Evolutionary conservation across 305 asterid genomes (phyloP), one percentile per base, ranked within the genome.

Genomic region (Plantago lanceolata): DNA sequence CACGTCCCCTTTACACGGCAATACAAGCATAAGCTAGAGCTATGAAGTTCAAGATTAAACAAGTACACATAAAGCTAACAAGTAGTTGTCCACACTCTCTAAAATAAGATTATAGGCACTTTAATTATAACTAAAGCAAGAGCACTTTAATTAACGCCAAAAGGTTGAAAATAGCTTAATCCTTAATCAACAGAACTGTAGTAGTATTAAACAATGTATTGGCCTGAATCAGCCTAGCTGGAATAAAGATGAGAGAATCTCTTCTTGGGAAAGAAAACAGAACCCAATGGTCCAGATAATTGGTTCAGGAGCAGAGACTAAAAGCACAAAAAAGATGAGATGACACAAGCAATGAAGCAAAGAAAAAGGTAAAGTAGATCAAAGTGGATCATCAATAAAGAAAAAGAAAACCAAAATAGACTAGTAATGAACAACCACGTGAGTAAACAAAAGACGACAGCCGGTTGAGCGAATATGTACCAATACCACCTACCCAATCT

Each of bases 251-350:
- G 59, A 33, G 16, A 37, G 33, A 54, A 62, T 56, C 18, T 66
- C 63, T 68, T 64, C 63, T 8, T 19, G 45, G 31, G 58, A 66
- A 69, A 68, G 72, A 58, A 68, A 29, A 31, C 19, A 26, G 74
- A 76, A 74, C 74, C 78, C 72, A 70, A 71, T 68, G 47, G 67
- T 70, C 75, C 75, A 74, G 45, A 64, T 70, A 80, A 66, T 63
- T 60, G 78, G 81, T 82, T 82, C 76, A 68, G 45, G 64, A 56
- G 67, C 78, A 79, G 75, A 19, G 37, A 77, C 73, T 54, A 51
- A 62, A 70, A 63, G 68, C 24, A 67, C 24, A 67, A 75, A 79
- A 19, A 70, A 63, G 50, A 28, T 67, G 19, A 43, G 66, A 71
- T 69, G 65, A 49, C 57, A 55, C 63, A 64, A 73, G 68, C 53